Base-by-base conservation (phyloP, 495 filamentous ascomycete species). In the Lophiostoma macrostomum region DNA sequence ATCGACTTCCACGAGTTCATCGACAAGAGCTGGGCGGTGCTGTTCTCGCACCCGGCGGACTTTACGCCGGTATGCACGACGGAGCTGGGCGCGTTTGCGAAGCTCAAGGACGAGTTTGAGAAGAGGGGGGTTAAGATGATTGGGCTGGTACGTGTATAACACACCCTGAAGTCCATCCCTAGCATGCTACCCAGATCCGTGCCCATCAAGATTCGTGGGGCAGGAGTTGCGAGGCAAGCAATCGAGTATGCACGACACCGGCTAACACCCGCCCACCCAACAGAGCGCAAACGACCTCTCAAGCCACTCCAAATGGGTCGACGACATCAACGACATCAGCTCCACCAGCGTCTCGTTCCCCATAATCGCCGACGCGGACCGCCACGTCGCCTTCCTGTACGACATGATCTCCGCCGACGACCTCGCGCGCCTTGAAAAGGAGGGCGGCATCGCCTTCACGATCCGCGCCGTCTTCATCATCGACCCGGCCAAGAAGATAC, bases 41-140 rank as follows among this genome's bases (percentile, higher is more conserved):
- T 86, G 25, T 85, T 86, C 69, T 84, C 81, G 7, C 83, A 86
- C 69, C 83, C 82, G 0, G 81, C 80, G 24, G 83, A 86, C 64
- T 86, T 83, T 70, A 86, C 83, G 1, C 82, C 82, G 14, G 83
- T 84, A 32, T 86, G 82, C 69, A 86, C 82, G 2, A 86, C 83
- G 12, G 83, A 86, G 63, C 73, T 86, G 18, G 83, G 82, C 10
- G 82, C 82, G 1, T 85, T 86, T 52, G 77, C 83, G 10, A 83
- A 80, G 57, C 60, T 85, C 44, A 76, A 79, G 65, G 65, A 68
- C 36, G 79, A 84, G 56, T 86, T 86, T 58, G 73, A 79, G 12
- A 76, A 77, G 63, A 73, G 82, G 5, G 75, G 74, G 20, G 82
- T 84, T 11, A 84, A 85, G 69, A 77, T 85, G 71, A 84, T 86